Conservation (phyloP, 495 filamentous ascomycete genomes). For the Tuber aestivum region DNA sequence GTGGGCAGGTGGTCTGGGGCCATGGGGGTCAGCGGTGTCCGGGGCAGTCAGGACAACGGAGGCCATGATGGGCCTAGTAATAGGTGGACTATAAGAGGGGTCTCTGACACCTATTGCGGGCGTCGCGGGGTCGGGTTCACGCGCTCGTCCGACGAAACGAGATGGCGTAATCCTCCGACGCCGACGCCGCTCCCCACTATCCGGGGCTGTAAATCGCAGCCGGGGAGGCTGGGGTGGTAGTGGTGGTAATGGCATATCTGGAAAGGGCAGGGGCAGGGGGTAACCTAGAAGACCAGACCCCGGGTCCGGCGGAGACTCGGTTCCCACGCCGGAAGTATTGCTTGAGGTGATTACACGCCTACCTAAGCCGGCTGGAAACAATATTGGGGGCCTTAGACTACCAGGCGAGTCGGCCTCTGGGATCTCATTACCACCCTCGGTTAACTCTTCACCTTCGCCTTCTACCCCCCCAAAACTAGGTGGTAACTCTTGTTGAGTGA, state of each 20-base stretch:
- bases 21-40: neutral
- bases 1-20: neutral
- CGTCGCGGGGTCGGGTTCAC: neutral
- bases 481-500: neutral
- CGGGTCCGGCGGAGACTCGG: neutral
- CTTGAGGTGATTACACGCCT: neutral
- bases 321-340: neutral
- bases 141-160: neutral
- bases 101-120: neutral
- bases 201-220: too few species aligned
- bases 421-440: neutral
- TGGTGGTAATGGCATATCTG: neutral
- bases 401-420: neutral
- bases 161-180: neutral
- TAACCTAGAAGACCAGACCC: neutral
- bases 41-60: neutral
- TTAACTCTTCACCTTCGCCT: neutral
- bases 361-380: neutral
- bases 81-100: too few species aligned
- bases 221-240: neutral
- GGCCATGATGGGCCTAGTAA: too few species aligned
- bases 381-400: neutral
- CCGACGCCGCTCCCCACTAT: too few species aligned
- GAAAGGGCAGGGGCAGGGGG: neutral
- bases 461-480: neutral